These are phyloP conservation scores for Phoma sp. DNA, from an alignment of 2,329 filamentous ascomycete genomes.

Conservation along the genomic window DNA sequence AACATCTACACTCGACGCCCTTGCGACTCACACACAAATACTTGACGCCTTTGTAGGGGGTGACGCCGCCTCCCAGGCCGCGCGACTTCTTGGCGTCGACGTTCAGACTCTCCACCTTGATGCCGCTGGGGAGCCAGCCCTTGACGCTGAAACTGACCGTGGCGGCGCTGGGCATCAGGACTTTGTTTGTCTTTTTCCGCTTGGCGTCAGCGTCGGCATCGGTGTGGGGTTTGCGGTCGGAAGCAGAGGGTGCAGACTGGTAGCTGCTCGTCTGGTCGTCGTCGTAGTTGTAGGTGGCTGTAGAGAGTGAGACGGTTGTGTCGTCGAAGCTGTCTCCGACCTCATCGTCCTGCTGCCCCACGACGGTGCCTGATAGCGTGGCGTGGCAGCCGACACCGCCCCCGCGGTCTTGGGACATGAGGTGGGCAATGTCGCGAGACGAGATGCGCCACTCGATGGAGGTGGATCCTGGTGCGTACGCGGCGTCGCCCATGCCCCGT, in stretches of 20 bases:
- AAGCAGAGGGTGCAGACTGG: constrained; percentile 26
- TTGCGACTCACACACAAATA: constrained; percentile 77
- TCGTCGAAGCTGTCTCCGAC: constrained; percentile 46
- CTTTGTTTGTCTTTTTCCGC: constrained; percentile 63
- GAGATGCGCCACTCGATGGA: constrained; percentile 83
- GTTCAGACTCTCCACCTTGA: constrained; percentile 67
- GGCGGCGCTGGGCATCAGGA: constrained; percentile 57
- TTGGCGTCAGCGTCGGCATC: constrained; percentile 53
- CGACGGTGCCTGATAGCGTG: constrained; percentile 78
- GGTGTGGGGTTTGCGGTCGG: neutral
- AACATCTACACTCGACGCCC: constrained; percentile 56
- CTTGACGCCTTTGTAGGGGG: constrained; percentile 98
- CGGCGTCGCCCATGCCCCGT: constrained; percentile 80
- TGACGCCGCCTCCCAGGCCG: constrained; percentile 84
- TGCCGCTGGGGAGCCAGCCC: constrained; percentile 69
- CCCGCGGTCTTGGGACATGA: constrained; percentile 46
- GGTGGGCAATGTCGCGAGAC: constrained; percentile 71
- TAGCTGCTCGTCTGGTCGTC: constrained; percentile 38
- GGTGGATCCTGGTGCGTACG: constrained; percentile 75
- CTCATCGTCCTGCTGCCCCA: constrained; percentile 64
- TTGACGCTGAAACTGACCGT: constrained; percentile 61
- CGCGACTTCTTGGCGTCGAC: constrained; percentile 78
- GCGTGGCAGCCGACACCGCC: constrained; percentile 69
- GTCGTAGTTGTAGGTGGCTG: constrained; percentile 41
- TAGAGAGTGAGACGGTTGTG: constrained; percentile 25